Conservation (phyloP, 768 basidiomycete genomes). For the Hypholoma sublateritium region DNA sequence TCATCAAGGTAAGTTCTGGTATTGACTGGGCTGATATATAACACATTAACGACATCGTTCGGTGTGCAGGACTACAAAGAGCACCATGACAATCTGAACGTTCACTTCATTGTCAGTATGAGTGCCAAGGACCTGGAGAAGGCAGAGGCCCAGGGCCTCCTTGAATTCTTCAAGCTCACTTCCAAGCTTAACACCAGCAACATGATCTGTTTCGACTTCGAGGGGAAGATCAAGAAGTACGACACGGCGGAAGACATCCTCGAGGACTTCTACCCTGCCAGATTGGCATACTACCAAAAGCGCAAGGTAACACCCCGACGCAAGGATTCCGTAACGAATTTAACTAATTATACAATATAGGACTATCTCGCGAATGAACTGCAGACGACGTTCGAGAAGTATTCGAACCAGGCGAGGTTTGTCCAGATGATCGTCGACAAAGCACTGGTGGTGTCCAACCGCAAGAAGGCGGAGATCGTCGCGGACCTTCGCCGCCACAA, state of each 20-base stretch:
- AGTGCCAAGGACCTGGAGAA: constrained; percentile 76
- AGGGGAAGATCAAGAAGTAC: constrained; percentile 95
- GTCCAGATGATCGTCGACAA: constrained; percentile 93
- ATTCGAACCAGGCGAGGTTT: constrained; percentile 95
- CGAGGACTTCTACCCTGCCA: constrained; percentile 87
- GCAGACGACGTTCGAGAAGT: constrained; percentile 74
- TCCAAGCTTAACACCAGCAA: constrained; percentile 86
- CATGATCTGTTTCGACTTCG: constrained; percentile 98
- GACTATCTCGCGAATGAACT: constrained; percentile 84
- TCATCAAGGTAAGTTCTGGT: constrained; percentile 63
- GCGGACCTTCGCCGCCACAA: constrained; percentile 77
- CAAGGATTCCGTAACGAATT: not conserved
- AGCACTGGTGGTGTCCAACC: constrained; percentile 77
- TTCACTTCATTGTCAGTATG: constrained; percentile 88
- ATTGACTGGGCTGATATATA: not conserved
- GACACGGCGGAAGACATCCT: constrained; percentile 86
- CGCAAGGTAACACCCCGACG: constrained; percentile 67
- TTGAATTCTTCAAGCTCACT: constrained; percentile 90
- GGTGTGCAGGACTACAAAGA: constrained; percentile 88
- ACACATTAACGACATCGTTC: not conserved
- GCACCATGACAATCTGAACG: constrained; percentile 88
- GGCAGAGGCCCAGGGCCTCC: constrained; percentile 85
- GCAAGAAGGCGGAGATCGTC: constrained; percentile 87
- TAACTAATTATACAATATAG: constrained; percentile 43
- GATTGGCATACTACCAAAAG: constrained; percentile 91